Conservation (phyloP, 1,284 basidiomycete genomes). For the Malassezia vespertilionis region DNA sequence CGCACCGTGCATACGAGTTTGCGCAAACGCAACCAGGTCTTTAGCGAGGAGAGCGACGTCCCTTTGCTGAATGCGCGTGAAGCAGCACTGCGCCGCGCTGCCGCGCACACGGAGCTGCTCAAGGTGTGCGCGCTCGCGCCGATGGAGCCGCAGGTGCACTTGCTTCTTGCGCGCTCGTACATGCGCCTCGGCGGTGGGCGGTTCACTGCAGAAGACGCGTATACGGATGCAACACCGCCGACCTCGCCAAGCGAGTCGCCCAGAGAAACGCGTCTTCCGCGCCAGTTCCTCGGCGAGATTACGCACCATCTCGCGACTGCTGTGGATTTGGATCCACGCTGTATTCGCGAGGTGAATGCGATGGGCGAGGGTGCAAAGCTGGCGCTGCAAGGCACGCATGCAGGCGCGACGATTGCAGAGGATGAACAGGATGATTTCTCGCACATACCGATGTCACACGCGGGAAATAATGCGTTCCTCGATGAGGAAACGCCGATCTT, state of each 20-base stretch:
- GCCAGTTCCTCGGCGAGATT: slow-evolving; percentile 26
- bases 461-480: not conserved
- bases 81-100: slow-evolving; percentile 10
- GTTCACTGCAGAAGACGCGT: slow-evolving; percentile 24
- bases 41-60: not conserved
- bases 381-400: slow-evolving; percentile 10
- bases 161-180: slow-evolving; percentile 41
- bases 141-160: slow-evolving; percentile 37
- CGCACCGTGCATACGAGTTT: slow-evolving; percentile 5
- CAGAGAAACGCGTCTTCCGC: slow-evolving; percentile 16
- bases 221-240: slow-evolving; percentile 3
- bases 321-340: slow-evolving; percentile 31
- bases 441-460: no score
- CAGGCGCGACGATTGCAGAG: slow-evolving; percentile 9
- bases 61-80: not conserved
- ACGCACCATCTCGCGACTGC: slow-evolving; percentile 33
- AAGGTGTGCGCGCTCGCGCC: slow-evolving; percentile 30
- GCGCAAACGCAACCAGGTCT: not conserved
- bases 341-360: slow-evolving; percentile 13
- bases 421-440: slow-evolving; percentile 9
- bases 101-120: slow-evolving; percentile 34
- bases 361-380: slow-evolving; percentile 15
- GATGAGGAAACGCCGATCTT: not conserved
- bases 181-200: slow-evolving; percentile 39
- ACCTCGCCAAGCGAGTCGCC: slow-evolving; percentile 6